Percentiles rank a stretch among this genome's conserved stretches.
Evolutionary conservation across 1,284 basidiomycete species (phyloP).

Genomic region (Ustilago trichophora): DNA sequence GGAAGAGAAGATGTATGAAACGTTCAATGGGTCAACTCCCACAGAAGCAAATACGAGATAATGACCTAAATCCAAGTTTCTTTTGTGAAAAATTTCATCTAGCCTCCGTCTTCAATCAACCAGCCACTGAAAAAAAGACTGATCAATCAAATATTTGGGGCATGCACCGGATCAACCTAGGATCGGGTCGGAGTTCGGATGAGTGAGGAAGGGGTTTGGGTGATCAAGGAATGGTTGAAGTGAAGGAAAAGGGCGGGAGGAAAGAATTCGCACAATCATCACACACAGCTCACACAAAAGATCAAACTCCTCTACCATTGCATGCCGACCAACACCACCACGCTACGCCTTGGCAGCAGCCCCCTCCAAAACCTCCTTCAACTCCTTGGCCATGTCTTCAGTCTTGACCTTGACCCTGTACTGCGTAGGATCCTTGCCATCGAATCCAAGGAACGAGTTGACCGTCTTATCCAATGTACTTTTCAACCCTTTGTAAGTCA

Average conservation of each 20-base stretch:
- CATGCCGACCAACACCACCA: neutral
- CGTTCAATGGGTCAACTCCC: conserved; percentile 39
- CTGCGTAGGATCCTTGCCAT: conserved; percentile 47
- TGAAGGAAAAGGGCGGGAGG: neutral
- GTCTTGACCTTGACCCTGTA: conserved; percentile 61
- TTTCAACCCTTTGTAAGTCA: conserved; percentile 46
- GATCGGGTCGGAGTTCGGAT: too few species aligned
- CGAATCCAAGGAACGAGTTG: conserved; percentile 54
- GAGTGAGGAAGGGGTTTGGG: neutral
- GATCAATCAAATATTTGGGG: conserved; percentile 62
- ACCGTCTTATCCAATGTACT: conserved; percentile 46
- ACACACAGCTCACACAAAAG: neutral
- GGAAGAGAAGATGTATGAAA: conserved; percentile 27
- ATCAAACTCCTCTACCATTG: too few species aligned
- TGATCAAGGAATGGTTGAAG: neutral
- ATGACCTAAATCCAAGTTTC: conserved; percentile 49
- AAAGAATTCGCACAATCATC: neutral
- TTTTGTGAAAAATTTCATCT: conserved; percentile 20
- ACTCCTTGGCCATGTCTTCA: conserved; percentile 41
- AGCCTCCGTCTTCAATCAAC: conserved; percentile 61
- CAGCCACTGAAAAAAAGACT: conserved; percentile 49
- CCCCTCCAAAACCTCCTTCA: conserved; percentile 44
- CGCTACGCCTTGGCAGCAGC: conserved; percentile 4
- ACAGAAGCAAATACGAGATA: conserved; percentile 12
- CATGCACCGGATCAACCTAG: neutral